Percentiles rank a stretch among this genome's conserved stretches.
phyloP scores from a whole-genome alignment of 352 stramenopile genomes.

The Globisporangium megalacanthum region DNA sequence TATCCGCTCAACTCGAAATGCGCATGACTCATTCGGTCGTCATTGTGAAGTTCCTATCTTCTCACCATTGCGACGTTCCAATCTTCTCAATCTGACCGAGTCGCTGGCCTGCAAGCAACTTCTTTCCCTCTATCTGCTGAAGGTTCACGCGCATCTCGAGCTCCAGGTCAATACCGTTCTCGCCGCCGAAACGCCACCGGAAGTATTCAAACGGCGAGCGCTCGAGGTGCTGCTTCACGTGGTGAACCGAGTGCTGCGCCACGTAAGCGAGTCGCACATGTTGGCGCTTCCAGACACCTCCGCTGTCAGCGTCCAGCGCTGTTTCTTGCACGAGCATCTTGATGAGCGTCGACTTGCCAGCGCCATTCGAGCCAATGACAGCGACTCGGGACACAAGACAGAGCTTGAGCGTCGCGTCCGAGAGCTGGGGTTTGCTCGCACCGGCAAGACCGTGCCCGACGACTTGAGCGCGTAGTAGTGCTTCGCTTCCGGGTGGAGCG shows the following conservation, averaged over 20 bases:
- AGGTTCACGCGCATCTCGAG: slow-evolving; percentile 86
- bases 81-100: slow-evolving; percentile 92
- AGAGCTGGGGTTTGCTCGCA: slow-evolving; percentile 72
- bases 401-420: slow-evolving; percentile 74
- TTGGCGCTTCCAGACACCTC: slow-evolving; percentile 82
- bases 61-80: no score
- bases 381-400: slow-evolving; percentile 78
- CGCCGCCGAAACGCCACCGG: slow-evolving; percentile 94
- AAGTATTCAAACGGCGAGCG: slow-evolving; percentile 96
- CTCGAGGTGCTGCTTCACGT: slow-evolving; percentile 97
- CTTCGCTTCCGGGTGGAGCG: slow-evolving; percentile 86
- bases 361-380: slow-evolving; percentile 87
- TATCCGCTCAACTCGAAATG: no score
- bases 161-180: slow-evolving; percentile 94
- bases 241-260: slow-evolving; percentile 96
- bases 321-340: slow-evolving; percentile 91
- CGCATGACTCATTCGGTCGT: no score
- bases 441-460: slow-evolving; percentile 72
- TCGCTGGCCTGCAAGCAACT: slow-evolving; percentile 87
- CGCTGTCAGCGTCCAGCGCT: slow-evolving; percentile 41
- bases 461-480: slow-evolving; percentile 86
- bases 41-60: no score
- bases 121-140: slow-evolving; percentile 90
- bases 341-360: slow-evolving; percentile 95
- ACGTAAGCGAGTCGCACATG: slow-evolving; percentile 94